These are phyloP conservation scores for Kazachstania taianensis DNA, from an alignment of 805 yeast species.

Conservation along the genomic window DNA sequence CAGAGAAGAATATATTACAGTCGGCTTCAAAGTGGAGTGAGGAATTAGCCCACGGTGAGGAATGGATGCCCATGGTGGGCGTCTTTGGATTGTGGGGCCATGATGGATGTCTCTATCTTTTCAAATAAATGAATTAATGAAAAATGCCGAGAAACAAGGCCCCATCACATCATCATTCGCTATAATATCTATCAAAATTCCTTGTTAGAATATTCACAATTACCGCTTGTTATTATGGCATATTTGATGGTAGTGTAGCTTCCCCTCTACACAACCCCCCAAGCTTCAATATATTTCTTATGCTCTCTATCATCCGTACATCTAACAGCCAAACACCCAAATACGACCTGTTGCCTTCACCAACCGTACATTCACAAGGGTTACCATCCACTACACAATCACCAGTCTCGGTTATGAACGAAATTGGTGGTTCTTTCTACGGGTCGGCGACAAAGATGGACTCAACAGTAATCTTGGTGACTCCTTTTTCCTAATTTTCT, in stretches of 20 bases:
- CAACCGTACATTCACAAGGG: conserved; percentile 38
- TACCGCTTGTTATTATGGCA: conserved; percentile 2
- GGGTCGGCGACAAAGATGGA: conserved; percentile 58
- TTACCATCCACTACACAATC: conserved; percentile 48
- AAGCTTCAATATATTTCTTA: conserved; percentile 36
- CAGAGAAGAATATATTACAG: conserved; percentile 23
- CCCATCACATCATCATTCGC: too few relatives aligned
- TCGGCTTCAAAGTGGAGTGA: conserved; percentile 26
- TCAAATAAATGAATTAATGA: conserved; percentile 8
- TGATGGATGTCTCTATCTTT: conserved; percentile 62
- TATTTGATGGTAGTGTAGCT: conserved; percentile 33
- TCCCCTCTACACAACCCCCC: conserved; percentile 43
- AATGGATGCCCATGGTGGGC: conserved; percentile 43
- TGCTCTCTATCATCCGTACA: conserved; percentile 30
- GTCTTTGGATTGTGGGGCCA: conserved; percentile 51
- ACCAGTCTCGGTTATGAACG: conserved; percentile 53
- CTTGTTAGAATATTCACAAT: too few relatives aligned
- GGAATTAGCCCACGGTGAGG: conserved; percentile 34
- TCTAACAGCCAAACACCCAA: conserved; percentile 47
- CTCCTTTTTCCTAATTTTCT: conserved; percentile 45
- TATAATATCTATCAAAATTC: not conserved
- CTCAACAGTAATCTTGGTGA: conserved; percentile 35
- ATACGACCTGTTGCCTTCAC: conserved; percentile 43
- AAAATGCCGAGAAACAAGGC: not conserved
- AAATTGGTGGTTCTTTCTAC: conserved; percentile 60